Conservation (phyloP, 345 rosid species). For the Hibiscus mutabilis region DNA sequence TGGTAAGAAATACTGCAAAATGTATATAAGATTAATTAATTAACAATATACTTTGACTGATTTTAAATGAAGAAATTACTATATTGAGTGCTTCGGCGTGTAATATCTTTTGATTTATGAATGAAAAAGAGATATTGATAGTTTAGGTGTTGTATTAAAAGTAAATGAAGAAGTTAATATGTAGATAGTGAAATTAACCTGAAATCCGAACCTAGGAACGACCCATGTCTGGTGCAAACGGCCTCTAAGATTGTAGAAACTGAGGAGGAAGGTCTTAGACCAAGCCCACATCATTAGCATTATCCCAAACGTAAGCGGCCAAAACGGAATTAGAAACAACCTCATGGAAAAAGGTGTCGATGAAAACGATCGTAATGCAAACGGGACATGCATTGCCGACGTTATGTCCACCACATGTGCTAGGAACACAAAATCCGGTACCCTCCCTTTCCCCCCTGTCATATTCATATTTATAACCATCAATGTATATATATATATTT, state of each 20-base stretch:
- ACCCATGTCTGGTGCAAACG: constrained; percentile 68
- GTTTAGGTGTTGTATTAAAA: not conserved
- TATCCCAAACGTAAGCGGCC: constrained; percentile 41
- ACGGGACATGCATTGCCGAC: constrained; percentile 60
- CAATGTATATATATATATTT: not conserved
- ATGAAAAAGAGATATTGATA: too few species aligned
- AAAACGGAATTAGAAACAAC: constrained; percentile 34
- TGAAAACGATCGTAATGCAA: constrained; percentile 43
- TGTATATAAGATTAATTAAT: not conserved
- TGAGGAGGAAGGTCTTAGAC: constrained; percentile 58
- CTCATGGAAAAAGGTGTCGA: constrained; percentile 44
- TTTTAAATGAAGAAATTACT: not conserved
- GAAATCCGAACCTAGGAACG: constrained; percentile 86
- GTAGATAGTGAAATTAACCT: constrained; percentile 29
- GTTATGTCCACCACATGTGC: constrained; percentile 81
- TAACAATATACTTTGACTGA: not conserved
- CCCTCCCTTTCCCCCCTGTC: constrained; percentile 40
- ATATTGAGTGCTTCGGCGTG: too few species aligned
- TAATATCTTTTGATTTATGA: too few species aligned
- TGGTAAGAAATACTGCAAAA: constrained; percentile 87
- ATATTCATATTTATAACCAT: not conserved
- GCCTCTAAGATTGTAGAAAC: constrained; percentile 62
- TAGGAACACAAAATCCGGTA: constrained; percentile 88
- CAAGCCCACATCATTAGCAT: constrained; percentile 69
- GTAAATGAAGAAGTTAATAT: not conserved